Base-by-base conservation (phyloP, 805 yeast genomes). In the Myxozyma lipomycoides region DNA sequence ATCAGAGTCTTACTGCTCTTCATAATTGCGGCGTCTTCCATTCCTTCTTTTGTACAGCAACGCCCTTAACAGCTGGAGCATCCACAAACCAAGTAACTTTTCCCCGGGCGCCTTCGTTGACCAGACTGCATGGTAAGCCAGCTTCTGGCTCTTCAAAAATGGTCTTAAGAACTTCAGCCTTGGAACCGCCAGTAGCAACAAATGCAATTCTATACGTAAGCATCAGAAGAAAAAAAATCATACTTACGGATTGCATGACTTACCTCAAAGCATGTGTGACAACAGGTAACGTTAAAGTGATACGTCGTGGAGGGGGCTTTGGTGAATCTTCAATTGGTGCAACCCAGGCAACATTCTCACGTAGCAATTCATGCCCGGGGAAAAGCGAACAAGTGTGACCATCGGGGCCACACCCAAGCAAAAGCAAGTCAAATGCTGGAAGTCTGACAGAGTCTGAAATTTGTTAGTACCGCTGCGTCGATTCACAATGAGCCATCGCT, bases 341-440 rank as follows among this genome's bases (percentile, higher is more conserved):
- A 57, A 90, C 90, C 97, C 98, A 91, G 1, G 97, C 97, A 60
- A 84, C 77, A 55, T 83, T 79, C 67, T 91, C 98, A 64, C 97
- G 78, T 59, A 91, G 73, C 49, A 86, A 84, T 60, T 86, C 93
- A 64, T 86, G 93, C 65, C 84, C 84, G 21, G 98, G 98, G 74
- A 91, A 91, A 49, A 91, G 77, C n/a, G 95, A 88, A 46, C 96
- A 96, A 64, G 88, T 86, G 68, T 91, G 98, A 21, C 98, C 98
- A 68, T 91, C 98, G 2, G 98, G 98, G 0, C 98, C 98, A 74
- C 98, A 91, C 23, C 98, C 98, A 52, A 93, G 75, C 59, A 93
- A 73, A 56, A 93, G 78, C 47, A 93, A 72, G 68, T 93, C 98
- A 71, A 93, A 91, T 80, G 87, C 82, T 52, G 98, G 98, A 55